Conservation (phyloP, 805 yeast genomes). For the Barnettozyma sucrosica region DNA sequence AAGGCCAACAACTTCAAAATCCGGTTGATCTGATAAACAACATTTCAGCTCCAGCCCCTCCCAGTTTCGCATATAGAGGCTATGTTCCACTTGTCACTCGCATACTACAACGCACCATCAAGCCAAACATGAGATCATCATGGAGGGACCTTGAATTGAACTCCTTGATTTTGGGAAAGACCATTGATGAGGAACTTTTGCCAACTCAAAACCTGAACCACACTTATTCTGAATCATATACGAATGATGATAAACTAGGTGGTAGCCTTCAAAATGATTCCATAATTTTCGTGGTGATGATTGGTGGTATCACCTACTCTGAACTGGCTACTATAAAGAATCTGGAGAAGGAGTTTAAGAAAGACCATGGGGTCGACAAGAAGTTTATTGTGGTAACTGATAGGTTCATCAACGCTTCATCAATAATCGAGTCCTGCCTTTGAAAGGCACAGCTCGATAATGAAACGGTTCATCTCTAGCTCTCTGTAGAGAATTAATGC, state of each 20-base stretch:
- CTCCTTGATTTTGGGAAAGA: slow-evolving; percentile 30
- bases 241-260: slow-evolving; percentile 13
- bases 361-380: slow-evolving; percentile 29
- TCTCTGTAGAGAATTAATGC: too few relatives aligned
- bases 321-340: slow-evolving; percentile 70
- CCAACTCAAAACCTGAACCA: slow-evolving; percentile 10
- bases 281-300: slow-evolving; percentile 42
- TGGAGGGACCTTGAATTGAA: slow-evolving; percentile 37
- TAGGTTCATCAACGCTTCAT: slow-evolving; percentile 40
- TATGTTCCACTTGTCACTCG: slow-evolving; percentile 73
- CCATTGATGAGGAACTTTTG: slow-evolving; percentile 25
- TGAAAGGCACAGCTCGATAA: too few relatives aligned
- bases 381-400: slow-evolving; percentile 43
- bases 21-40: background rate
- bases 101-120: slow-evolving; percentile 48
- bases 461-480: background rate
- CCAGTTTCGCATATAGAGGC: slow-evolving; percentile 71
- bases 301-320: slow-evolving; percentile 86
- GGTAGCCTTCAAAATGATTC: slow-evolving; percentile 18
- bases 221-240: slow-evolving; percentile 8
- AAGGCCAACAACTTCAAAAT: slow-evolving; percentile 6
- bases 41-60: slow-evolving; percentile 35
- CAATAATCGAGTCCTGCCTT: slow-evolving; percentile 25
- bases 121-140: slow-evolving; percentile 37
- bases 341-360: slow-evolving; percentile 41